Conservation (phyloP, 768 basidiomycete genomes). For the Russula sp. region DNA sequence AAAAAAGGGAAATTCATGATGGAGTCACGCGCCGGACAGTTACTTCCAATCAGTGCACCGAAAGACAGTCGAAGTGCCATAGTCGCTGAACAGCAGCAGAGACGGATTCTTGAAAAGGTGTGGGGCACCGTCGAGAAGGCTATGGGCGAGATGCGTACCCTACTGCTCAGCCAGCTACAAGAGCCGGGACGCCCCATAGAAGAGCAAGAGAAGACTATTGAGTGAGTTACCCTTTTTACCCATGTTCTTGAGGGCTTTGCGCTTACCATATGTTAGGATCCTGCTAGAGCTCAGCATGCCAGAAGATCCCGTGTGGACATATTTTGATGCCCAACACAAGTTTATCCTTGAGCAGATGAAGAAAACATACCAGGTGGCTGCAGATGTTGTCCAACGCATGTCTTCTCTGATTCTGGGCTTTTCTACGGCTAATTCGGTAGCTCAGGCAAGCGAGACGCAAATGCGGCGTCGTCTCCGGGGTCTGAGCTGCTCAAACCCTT, state of each 20-base stretch:
- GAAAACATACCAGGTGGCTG: constrained; percentile 48
- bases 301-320: constrained; percentile 94
- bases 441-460: constrained; percentile 45
- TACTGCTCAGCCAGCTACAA: constrained; percentile 71
- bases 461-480: constrained; percentile 32
- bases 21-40: constrained; percentile 82
- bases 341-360: constrained; percentile 78
- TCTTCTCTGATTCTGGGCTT: background rate
- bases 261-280: constrained; percentile 47
- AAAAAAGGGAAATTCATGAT: constrained; percentile 93
- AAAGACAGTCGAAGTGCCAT: constrained; percentile 49
- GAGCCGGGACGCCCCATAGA: constrained; percentile 77
- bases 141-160: constrained; percentile 83
- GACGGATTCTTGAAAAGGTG: constrained; percentile 90
- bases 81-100: constrained; percentile 69
- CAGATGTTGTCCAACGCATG: constrained; percentile 48
- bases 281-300: constrained; percentile 77
- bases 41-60: constrained; percentile 60
- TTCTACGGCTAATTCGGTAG: constrained; percentile 4
- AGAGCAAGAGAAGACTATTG: constrained; percentile 95
- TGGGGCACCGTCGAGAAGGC: constrained; percentile 94
- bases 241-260: background rate
- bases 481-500: constrained; percentile 38
- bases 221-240: constrained; percentile 46
- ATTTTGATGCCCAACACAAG: constrained; percentile 89